Evolutionary conservation across 306 rosid genomes (phyloP).

Genomic region (Phaseolus lunatus): DNA sequence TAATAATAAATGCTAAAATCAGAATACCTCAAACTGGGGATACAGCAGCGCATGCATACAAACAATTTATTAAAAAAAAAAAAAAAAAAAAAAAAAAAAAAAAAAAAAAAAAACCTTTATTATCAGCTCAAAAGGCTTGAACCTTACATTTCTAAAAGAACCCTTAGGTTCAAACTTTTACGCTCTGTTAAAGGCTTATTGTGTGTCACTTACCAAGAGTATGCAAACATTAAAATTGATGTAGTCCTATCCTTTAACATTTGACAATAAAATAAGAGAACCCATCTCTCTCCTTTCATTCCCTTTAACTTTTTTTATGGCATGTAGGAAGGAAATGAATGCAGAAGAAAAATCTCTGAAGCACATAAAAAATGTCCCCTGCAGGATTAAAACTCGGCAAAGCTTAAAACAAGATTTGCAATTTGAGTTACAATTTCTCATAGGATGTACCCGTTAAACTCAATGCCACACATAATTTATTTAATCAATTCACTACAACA

Average conservation of each 20-base stretch:
- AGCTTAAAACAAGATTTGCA: background rate
- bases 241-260: conserved; percentile 25
- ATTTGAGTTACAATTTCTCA: conserved; percentile 3
- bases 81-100: background rate
- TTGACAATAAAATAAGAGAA: background rate
- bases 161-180: conserved; percentile 7
- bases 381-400: background rate
- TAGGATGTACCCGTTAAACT: conserved; percentile 1
- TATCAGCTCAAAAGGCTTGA: background rate
- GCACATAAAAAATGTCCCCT: background rate
- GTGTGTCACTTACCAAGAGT: too few species aligned
- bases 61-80: background rate
- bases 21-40: background rate
- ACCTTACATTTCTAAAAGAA: background rate
- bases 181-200: background rate
- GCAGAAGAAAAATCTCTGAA: background rate
- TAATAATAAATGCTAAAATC: conserved; percentile 39
- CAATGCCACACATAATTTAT: conserved; percentile 8
- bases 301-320: background rate
- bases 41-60: background rate
- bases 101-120: background rate
- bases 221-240: background rate
- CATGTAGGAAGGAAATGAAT: background rate
- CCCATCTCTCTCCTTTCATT: background rate
- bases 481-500: background rate